Conservation (phyloP, 2,329 filamentous ascomycete species). For the Fusarium coicis region DNA sequence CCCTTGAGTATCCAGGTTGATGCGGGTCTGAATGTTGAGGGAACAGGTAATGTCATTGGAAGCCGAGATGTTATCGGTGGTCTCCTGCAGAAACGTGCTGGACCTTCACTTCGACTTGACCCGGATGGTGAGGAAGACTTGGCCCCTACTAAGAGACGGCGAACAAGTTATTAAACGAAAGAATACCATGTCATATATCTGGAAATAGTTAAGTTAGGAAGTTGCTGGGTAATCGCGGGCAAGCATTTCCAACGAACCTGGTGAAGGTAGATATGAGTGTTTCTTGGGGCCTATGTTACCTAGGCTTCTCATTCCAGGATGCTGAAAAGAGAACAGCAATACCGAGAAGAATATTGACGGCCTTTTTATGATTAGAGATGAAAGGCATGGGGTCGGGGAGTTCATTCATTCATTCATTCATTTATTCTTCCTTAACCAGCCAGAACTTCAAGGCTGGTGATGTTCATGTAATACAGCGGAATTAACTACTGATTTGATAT, state of each 20-base stretch:
- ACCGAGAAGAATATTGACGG: background rate
- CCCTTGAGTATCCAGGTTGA: conserved; percentile 57
- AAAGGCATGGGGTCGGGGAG: background rate
- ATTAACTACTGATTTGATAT: background rate
- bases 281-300: background rate
- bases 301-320: background rate
- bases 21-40: conserved; percentile 58
- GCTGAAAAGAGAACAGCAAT: background rate
- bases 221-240: background rate
- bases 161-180: conserved; percentile 27
- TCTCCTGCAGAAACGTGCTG: conserved; percentile 40
- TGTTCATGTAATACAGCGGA: background rate
- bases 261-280: background rate
- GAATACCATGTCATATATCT: background rate
- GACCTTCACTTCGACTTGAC: conserved; percentile 26
- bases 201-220: background rate
- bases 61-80: conserved; percentile 45
- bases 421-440: background rate
- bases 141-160: conserved; percentile 39
- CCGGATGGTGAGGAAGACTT: conserved; percentile 28
- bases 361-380: conserved; percentile 2
- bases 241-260: background rate
- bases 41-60: conserved; percentile 58
- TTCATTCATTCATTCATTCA: background rate
- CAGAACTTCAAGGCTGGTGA: background rate